Percentiles rank a stretch among this genome's conserved stretches.
Evolutionary conservation across 257 asterid species (phyloP).

Genomic region (Solanum sparsipilum): DNA sequence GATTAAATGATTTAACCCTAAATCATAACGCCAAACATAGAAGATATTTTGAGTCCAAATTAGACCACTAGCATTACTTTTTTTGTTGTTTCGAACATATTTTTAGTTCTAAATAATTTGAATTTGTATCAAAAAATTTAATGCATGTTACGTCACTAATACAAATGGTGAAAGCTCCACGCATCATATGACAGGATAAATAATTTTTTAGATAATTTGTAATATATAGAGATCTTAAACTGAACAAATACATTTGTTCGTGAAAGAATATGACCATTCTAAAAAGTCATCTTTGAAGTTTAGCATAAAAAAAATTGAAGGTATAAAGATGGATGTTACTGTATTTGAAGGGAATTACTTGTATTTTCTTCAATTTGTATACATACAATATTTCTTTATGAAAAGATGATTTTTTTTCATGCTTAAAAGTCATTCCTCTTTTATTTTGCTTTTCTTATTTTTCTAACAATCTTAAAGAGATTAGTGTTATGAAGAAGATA

Average conservation of each 20-base stretch:
- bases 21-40: neutral
- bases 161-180: neutral
- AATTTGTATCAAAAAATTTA: neutral
- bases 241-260: too few relatives aligned
- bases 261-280: neutral
- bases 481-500: neutral
- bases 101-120: neutral
- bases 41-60: neutral
- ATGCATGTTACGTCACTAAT: neutral
- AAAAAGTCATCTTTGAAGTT: neutral
- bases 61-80: neutral
- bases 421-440: neutral
- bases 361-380: neutral
- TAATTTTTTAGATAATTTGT: neutral
- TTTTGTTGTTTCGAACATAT: neutral
- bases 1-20: neutral
- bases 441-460: neutral
- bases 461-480: neutral
- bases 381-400: neutral
- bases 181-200: too few relatives aligned
- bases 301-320: too few relatives aligned
- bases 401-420: too few relatives aligned
- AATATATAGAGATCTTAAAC: too few relatives aligned
- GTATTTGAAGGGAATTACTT: neutral
- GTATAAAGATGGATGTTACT: neutral